Conservation (phyloP, 371 early-diverging fungal species). For the Syncephalastrum contaminatum region DNA sequence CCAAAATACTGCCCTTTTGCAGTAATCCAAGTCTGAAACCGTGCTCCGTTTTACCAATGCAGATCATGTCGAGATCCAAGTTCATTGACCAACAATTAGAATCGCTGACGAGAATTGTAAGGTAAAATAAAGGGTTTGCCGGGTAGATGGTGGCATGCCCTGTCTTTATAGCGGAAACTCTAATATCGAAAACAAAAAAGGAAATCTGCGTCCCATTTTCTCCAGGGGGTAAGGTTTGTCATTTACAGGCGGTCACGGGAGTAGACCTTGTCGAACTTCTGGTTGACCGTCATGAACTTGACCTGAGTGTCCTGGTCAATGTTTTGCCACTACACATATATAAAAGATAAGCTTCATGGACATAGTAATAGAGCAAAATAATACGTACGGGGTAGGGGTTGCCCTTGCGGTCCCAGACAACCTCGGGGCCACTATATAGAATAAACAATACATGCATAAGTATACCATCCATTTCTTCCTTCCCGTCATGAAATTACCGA, state of each 20-base stretch:
- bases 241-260: conserved; percentile 33
- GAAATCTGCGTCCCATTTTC: too few relatives aligned
- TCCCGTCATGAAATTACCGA: conserved; percentile 15
- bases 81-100: too few relatives aligned
- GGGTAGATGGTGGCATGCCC: too few relatives aligned
- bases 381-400: conserved; percentile 51
- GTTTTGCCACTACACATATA: conserved; percentile 39
- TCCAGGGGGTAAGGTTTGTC: neutral
- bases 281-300: conserved; percentile 55
- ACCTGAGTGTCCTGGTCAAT: conserved; percentile 52
- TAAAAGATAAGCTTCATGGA: neutral
- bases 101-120: too few relatives aligned
- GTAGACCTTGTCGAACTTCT: conserved; percentile 49
- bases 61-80: too few relatives aligned
- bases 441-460: conserved; percentile 1
- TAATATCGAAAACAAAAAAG: too few relatives aligned
- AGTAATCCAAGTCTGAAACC: too few relatives aligned
- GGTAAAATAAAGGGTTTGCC: too few relatives aligned
- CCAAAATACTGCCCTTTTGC: too few relatives aligned
- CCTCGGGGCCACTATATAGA: conserved; percentile 44
- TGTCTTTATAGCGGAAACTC: too few relatives aligned
- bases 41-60: too few relatives aligned
- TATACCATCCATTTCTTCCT: conserved; percentile 7
- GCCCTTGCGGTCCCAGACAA: conserved; percentile 52
- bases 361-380: conserved; percentile 2